phyloP scores from a whole-genome alignment of 129 eudicot species.

The Artemisia annua region DNA sequence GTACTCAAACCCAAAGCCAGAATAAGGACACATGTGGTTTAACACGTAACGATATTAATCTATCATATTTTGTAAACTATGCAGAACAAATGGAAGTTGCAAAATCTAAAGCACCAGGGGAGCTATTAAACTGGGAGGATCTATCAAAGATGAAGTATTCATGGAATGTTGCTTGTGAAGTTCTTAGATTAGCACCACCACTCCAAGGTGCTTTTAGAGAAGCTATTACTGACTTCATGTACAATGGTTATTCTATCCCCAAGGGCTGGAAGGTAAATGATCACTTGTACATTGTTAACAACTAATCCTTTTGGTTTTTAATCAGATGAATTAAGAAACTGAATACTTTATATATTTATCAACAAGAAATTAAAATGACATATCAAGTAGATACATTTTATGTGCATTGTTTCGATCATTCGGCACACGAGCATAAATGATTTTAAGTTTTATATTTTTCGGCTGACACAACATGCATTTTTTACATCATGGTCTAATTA shows the following conservation, averaged over 20 bases:
- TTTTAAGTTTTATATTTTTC: background rate
- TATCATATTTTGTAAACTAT: background rate
- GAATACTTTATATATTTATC: too few relatives aligned
- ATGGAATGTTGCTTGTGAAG: slow-evolving; percentile 93
- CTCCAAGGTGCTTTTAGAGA: slow-evolving; percentile 84
- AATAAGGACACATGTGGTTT: background rate
- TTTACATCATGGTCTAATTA: too few relatives aligned
- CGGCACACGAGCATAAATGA: background rate
- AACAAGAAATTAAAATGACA: too few relatives aligned
- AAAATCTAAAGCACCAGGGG: slow-evolving; percentile 63
- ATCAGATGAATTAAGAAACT: too few relatives aligned
- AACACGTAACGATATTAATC: background rate
- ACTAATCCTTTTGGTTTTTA: too few relatives aligned
- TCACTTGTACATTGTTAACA: slow-evolving; percentile 13
- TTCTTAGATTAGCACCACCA: slow-evolving; percentile 85
- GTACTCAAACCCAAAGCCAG: too few relatives aligned
- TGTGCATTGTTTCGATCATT: background rate
- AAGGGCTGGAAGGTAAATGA: slow-evolving; percentile 82
- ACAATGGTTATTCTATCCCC: slow-evolving; percentile 74
- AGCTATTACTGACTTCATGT: slow-evolving; percentile 59
- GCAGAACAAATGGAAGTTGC: slow-evolving; percentile 85
- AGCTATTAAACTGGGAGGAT: slow-evolving; percentile 74
- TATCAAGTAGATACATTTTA: too few relatives aligned
- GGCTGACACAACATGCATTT: too few relatives aligned
- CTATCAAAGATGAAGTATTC: slow-evolving; percentile 85